These are phyloP conservation scores for Solanum appendiculatum DNA, from an alignment of 257 asterid species.

Conservation along the genomic window DNA sequence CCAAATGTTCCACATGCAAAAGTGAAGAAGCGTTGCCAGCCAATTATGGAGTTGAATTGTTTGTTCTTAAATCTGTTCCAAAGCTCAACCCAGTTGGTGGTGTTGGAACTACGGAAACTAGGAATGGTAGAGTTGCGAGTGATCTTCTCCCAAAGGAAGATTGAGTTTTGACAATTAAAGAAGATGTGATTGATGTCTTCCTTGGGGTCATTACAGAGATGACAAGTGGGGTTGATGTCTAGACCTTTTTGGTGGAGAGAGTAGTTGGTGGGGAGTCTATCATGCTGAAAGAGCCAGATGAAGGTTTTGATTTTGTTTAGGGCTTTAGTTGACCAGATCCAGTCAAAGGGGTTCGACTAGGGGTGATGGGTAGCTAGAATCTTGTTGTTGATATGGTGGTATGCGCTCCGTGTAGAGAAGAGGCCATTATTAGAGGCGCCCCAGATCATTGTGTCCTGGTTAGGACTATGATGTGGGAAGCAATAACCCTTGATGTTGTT, in stretches of 20 bases:
- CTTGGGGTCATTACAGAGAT: neutral
- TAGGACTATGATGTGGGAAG: neutral
- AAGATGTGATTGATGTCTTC: neutral
- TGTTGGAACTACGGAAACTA: neutral
- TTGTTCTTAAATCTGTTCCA: neutral
- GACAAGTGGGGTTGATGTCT: neutral
- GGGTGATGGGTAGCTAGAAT: too few relatives aligned
- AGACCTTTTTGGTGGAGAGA: neutral
- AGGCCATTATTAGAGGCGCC: neutral
- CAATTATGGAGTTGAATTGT: neutral
- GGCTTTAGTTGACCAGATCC: neutral
- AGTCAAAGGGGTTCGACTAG: neutral
- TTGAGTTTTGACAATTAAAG: neutral
- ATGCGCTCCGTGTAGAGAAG: neutral
- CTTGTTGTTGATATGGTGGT: neutral
- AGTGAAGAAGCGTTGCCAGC: fast-evolving
- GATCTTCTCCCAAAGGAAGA: neutral
- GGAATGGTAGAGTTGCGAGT: neutral
- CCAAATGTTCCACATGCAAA: neutral
- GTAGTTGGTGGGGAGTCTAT: neutral
- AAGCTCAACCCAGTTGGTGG: neutral
- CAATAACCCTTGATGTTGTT: neutral
- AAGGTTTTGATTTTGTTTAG: too few relatives aligned
- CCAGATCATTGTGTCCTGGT: neutral
- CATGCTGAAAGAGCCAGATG: too few relatives aligned